phyloP scores from a whole-genome alignment of 257 asterid genomes.

The Linaria vulgaris region DNA sequence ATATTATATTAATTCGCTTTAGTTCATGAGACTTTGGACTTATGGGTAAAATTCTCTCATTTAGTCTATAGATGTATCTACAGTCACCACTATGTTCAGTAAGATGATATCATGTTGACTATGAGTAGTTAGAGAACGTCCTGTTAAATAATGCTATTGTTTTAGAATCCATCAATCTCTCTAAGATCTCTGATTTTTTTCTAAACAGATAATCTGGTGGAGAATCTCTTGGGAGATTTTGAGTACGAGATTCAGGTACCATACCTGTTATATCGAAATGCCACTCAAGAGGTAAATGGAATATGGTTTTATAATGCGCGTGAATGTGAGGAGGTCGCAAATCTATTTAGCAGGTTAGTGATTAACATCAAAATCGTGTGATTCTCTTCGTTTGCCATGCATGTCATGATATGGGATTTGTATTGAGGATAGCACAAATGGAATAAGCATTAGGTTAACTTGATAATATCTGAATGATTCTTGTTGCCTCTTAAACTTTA shows the following conservation, averaged over 20 bases:
- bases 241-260: constrained; percentile 93
- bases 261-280: constrained; percentile 75
- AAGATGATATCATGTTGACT: too few relatives aligned
- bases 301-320: constrained; percentile 89
- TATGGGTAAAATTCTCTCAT: too few relatives aligned
- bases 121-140: too few relatives aligned
- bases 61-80: too few relatives aligned
- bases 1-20: too few relatives aligned
- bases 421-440: background rate
- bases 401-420: background rate
- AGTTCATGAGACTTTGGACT: too few relatives aligned
- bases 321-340: constrained; percentile 89
- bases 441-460: constrained; percentile 3
- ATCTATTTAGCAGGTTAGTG: constrained; percentile 71
- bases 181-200: constrained; percentile 19
- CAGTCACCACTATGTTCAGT: too few relatives aligned
- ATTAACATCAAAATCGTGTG: constrained; percentile 4
- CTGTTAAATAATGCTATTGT: constrained; percentile 8
- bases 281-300: constrained; percentile 89
- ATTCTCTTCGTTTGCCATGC: background rate
- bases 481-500: too few relatives aligned
- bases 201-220: constrained; percentile 83
- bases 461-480: too few relatives aligned
- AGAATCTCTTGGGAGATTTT: constrained; percentile 88
- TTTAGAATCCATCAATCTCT: constrained; percentile 9